Conservation (phyloP, 129 eudicot species). For the Tagetes patula region DNA sequence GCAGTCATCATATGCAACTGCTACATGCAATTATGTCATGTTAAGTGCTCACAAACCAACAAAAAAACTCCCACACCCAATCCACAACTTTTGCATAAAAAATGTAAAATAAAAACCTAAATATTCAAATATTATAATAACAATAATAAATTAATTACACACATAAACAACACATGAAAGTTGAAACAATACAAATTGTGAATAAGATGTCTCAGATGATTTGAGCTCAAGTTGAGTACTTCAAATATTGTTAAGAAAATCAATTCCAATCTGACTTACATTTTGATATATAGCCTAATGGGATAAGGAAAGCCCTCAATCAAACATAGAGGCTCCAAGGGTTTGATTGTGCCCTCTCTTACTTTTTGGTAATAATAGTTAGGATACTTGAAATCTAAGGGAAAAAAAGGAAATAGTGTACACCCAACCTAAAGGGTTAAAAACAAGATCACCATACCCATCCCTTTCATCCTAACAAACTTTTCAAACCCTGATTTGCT, state of each 20-base stretch:
- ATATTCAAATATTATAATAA: neutral
- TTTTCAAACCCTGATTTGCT: slow-evolving; percentile 35
- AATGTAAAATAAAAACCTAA: neutral
- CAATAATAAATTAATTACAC: neutral
- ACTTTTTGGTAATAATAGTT: slow-evolving; percentile 40
- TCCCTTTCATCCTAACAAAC: slow-evolving; percentile 48
- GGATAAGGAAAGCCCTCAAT: slow-evolving; percentile 35
- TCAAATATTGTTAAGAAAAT: slow-evolving; percentile 26
- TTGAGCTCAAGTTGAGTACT: slow-evolving; percentile 11
- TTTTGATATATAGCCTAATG: slow-evolving; percentile 13
- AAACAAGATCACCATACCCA: slow-evolving; percentile 28
- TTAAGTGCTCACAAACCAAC: slow-evolving; percentile 3
- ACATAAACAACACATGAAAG: neutral
- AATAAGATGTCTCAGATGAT: slow-evolving; percentile 28
- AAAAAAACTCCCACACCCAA: neutral
- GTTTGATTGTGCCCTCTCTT: slow-evolving; percentile 45
- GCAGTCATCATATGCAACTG: neutral
- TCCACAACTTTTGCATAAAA: neutral
- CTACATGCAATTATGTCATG: slow-evolving; percentile 2
- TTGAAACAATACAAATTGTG: neutral
- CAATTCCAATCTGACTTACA: slow-evolving; percentile 19
- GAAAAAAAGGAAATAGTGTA: slow-evolving; percentile 40
- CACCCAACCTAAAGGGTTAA: slow-evolving; percentile 42
- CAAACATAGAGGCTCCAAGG: slow-evolving; percentile 54
- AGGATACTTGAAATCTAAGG: slow-evolving; percentile 49